These are phyloP conservation scores for Ophiostoma himal-ulmi DNA, from an alignment of 2,329 filamentous ascomycete genomes.

Conservation along the genomic window DNA sequence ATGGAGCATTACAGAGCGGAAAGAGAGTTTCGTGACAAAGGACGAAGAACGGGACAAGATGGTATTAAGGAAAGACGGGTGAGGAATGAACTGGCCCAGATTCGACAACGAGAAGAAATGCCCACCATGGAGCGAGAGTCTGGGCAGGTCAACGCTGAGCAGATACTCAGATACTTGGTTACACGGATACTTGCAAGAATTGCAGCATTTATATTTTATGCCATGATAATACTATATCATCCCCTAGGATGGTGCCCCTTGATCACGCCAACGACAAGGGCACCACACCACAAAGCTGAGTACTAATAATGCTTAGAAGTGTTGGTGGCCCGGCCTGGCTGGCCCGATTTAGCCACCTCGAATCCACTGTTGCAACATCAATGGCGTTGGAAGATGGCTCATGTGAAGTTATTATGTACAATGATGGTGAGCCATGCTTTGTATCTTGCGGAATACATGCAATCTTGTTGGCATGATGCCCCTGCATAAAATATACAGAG, in stretches of 20 bases:
- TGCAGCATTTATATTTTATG: neutral
- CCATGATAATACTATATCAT: neutral
- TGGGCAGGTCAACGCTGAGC: neutral
- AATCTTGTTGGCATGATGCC: neutral
- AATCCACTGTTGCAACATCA: neutral
- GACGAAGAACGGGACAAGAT: neutral
- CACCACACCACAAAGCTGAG: constrained; percentile 4
- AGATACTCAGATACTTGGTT: neutral
- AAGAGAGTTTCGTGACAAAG: neutral
- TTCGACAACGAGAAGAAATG: neutral
- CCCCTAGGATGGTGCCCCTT: neutral
- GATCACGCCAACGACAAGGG: constrained; percentile 8
- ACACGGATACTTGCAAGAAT: neutral
- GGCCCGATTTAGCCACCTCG: constrained; percentile 6
- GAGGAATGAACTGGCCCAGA: constrained; percentile 1
- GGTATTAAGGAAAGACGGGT: neutral
- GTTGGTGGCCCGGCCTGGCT: constrained; percentile 6
- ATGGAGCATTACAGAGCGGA: neutral
- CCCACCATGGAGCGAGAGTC: neutral
- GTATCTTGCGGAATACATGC: neutral
- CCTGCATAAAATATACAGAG: too few relatives aligned
- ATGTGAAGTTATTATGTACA: neutral
- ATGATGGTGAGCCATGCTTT: neutral
- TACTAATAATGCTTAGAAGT: neutral
- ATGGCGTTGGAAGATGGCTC: neutral